These are phyloP conservation scores for Thelonectria blattea DNA, from an alignment of 2,329 filamentous ascomycete genomes.

Conservation along the genomic window DNA sequence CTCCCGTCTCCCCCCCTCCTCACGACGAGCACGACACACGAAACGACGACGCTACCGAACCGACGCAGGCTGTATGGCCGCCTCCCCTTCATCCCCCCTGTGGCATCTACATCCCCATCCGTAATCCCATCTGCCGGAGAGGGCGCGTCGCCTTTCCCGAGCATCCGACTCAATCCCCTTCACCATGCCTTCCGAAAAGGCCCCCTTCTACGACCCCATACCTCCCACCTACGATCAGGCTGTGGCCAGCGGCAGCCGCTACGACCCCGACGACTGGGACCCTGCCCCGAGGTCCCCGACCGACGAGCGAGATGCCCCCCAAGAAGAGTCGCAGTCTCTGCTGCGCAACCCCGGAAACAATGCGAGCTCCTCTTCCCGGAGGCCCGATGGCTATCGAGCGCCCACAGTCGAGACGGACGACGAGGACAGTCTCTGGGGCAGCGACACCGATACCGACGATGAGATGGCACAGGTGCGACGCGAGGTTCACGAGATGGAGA, in stretches of 20 bases:
- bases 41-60: conserved; percentile 12
- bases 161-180: conserved; percentile 15
- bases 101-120: conserved; percentile 7
- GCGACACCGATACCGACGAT: conserved; percentile 52
- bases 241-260: conserved; percentile 45
- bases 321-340: conserved; percentile 79
- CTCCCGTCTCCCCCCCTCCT: neutral
- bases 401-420: conserved; percentile 83
- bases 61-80: conserved; percentile 28
- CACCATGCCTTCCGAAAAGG: conserved; percentile 48
- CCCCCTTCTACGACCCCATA: conserved; percentile 51
- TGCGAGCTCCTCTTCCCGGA: conserved; percentile 49
- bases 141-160: conserved; percentile 3
- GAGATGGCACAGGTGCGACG: conserved; percentile 73
- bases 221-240: conserved; percentile 53
- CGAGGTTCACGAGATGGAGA: conserved; percentile 89
- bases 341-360: conserved; percentile 60
- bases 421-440: conserved; percentile 63
- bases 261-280: conserved; percentile 41
- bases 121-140: conserved; percentile 5
- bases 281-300: conserved; percentile 40
- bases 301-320: conserved; percentile 68
- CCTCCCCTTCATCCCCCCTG: conserved; percentile 14
- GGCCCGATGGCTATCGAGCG: conserved; percentile 69
- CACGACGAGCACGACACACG: conserved; percentile 12